Evolutionary conservation across 495 filamentous ascomycete species (phyloP), one percentile per base, ranked within the genome.

Genomic region (Penicillium goetzii): DNA sequence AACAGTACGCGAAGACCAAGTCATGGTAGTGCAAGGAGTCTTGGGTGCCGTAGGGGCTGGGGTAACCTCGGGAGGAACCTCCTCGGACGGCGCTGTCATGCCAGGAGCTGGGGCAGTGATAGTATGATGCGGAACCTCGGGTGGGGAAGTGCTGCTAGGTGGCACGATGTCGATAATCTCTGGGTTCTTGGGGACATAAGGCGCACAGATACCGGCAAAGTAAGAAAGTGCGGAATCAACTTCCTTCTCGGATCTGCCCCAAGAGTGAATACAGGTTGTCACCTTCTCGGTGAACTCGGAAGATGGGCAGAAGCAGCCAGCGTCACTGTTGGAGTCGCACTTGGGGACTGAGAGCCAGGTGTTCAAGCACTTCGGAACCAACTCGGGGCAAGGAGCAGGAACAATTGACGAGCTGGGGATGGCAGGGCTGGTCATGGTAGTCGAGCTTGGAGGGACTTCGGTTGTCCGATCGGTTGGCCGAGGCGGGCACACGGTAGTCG

Each of bases 321-420:
- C 75, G 68, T 97, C 91, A 55, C 89, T 86, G 88, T 97, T 97
- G 80, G 92, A 90, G 62, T 76, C 80, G 85, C 94, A 98, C 74
- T 85, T 82, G 32, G 88, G 83, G 68, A 88, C 85, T 9, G 68
- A 65, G 66, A 96, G 76, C 91, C 92, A 98, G 63, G 94, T 97
- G 85, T 97, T 96, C 76, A 98, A 80, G 82, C 94, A 98, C 67
- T 86, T 88, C 59, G 95, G 95, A 12, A 98, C 88, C 43, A 92
- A 78, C 50, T 79, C 75, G 45, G 93, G 93, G 83, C 88, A 92
- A 0, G 68, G 60, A 36, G 60, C 53, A 4, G 64, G 60, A 10
- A 51, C 53, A 15, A 50, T 4, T 2, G 64, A 50, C n/a, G 62
- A 12, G 21, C 49, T 57, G 15, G 67, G 59, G 2, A 11, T 12